phyloP scores from a whole-genome alignment of 768 basidiomycete species.

The Psilocybe subaeruginosa region DNA sequence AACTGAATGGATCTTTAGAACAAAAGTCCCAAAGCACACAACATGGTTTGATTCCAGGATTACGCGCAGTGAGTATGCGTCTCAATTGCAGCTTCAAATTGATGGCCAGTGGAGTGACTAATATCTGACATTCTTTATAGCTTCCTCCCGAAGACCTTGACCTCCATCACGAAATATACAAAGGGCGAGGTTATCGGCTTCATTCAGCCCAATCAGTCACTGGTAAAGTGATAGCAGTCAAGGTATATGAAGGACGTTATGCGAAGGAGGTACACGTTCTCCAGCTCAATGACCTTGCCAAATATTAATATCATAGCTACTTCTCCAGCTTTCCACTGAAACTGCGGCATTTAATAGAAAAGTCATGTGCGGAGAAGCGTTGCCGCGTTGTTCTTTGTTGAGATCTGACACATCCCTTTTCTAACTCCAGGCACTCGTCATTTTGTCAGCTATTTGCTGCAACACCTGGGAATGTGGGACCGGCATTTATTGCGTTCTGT shows the following conservation, averaged over 20 bases:
- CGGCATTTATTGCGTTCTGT: not conserved
- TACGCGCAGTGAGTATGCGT: not conserved
- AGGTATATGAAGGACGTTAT: not conserved
- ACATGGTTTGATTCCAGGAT: not conserved
- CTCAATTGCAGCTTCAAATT: not conserved
- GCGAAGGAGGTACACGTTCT: not conserved
- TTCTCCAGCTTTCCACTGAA: not conserved
- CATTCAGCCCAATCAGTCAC: not conserved
- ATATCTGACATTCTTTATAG: not conserved
- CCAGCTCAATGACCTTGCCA: not conserved
- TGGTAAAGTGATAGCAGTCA: not conserved
- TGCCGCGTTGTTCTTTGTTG: not conserved
- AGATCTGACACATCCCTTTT: not conserved
- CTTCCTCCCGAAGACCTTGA: not conserved
- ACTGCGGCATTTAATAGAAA: not conserved
- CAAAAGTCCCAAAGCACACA: not conserved
- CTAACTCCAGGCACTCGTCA: not conserved
- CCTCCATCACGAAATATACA: not conserved
- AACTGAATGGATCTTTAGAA: not conserved
- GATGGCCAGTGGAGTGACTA: not conserved
- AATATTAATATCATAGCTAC: not conserved
- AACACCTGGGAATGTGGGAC: not conserved
- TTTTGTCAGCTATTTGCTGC: not conserved
- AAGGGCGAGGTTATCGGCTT: not conserved
- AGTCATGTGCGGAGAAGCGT: not conserved